A percentile compares a stretch with the other conserved stretches of the same genome.
phyloP scores from a whole-genome alignment of 2,329 filamentous ascomycete genomes.

The Dothiorella sarmentorum region DNA sequence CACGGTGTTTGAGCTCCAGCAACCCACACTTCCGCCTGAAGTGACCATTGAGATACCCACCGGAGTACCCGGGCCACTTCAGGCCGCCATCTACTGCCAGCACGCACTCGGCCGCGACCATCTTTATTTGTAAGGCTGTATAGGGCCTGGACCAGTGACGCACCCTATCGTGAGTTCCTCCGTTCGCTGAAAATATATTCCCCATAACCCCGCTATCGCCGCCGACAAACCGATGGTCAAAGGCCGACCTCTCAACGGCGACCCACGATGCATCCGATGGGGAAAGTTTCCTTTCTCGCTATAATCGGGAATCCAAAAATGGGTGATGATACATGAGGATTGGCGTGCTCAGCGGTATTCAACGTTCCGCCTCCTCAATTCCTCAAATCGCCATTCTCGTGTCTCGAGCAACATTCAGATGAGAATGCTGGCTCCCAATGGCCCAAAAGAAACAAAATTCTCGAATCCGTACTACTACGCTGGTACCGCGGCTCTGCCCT shows the following conservation, averaged over 20 bases:
- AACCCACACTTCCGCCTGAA: background rate
- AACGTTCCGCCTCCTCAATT: too few relatives aligned
- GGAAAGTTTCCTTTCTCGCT: background rate
- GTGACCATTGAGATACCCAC: conserved; percentile 4
- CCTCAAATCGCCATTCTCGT: too few relatives aligned
- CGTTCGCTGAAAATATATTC: background rate
- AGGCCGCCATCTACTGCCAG: conserved; percentile 1
- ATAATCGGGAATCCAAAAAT: background rate
- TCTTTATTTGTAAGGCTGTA: conserved; percentile 5
- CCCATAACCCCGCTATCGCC: conserved; percentile 13
- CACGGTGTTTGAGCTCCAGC: conserved; percentile 10
- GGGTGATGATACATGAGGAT: too few relatives aligned
- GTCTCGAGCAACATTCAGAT: background rate
- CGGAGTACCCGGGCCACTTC: conserved; percentile 1
- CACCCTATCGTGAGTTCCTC: background rate
- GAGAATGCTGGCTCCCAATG: background rate
- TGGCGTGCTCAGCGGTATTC: too few relatives aligned
- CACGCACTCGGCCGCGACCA: background rate
- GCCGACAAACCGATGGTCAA: background rate
- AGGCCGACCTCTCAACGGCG: background rate
- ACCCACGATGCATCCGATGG: background rate
- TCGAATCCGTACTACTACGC: too few relatives aligned
- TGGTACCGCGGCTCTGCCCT: background rate
- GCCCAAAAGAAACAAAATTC: too few relatives aligned
- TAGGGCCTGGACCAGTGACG: background rate